A percentile compares a stretch with the other conserved stretches of the same genome.
Evolutionary conservation across 768 basidiomycete species (phyloP).

Genomic region (Amyloporia xantha): DNA sequence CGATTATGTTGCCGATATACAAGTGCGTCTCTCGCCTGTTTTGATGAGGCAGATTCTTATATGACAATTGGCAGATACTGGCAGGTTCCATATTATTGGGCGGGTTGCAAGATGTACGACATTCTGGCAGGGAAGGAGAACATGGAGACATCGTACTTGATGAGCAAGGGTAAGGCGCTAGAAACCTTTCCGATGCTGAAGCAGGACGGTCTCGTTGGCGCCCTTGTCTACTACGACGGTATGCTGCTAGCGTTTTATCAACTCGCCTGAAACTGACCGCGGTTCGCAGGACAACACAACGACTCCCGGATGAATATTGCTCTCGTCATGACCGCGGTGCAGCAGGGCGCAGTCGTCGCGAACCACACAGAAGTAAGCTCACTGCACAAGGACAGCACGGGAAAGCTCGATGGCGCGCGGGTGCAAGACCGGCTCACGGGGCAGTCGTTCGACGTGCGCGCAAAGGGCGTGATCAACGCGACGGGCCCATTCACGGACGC

Average conservation of each 20-base stretch:
- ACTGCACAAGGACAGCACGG: conserved; percentile 56
- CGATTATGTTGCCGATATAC: conserved; percentile 97
- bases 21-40: conserved; percentile 41
- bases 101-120: conserved; percentile 95
- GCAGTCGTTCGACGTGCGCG: conserved; percentile 72
- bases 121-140: conserved; percentile 92
- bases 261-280: conserved; percentile 20
- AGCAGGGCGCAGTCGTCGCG: conserved; percentile 78
- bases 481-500: conserved; percentile 93
- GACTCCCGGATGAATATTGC: conserved; percentile 98
- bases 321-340: conserved; percentile 89
- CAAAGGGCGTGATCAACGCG: conserved; percentile 94
- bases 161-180: conserved; percentile 89
- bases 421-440: conserved; percentile 82
- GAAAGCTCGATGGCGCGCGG: conserved; percentile 62
- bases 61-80: conserved; percentile 57
- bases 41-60: not conserved
- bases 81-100: conserved; percentile 96
- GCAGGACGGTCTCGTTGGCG: conserved; percentile 84
- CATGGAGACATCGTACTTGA: conserved; percentile 92
- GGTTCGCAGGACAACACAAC: conserved; percentile 86
- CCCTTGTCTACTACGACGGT: conserved; percentile 98
- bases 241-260: conserved; percentile 27
- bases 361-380: conserved; percentile 87
- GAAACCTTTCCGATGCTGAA: conserved; percentile 98